Percentiles rank a stretch among this genome's conserved stretches.
These are phyloP conservation scores for Colletotrichum filicis DNA, from an alignment of 2,329 filamentous ascomycete genomes.

Conservation along the genomic window DNA sequence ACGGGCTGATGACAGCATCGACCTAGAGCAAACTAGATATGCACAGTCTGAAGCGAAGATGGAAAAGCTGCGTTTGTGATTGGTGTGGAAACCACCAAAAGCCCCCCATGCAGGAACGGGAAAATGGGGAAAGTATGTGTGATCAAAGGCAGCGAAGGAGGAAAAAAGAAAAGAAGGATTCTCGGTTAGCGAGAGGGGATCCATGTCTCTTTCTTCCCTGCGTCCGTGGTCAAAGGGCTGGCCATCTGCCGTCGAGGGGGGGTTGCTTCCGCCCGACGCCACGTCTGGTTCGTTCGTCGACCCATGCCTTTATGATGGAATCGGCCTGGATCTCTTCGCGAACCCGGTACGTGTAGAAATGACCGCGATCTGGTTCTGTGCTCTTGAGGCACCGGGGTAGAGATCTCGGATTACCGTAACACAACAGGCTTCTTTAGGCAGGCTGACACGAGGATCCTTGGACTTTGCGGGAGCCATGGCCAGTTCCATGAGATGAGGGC, in stretches of 20 bases:
- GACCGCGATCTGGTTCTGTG: not conserved
- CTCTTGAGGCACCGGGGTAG: not conserved
- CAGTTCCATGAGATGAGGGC: not conserved
- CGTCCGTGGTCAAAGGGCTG: not conserved
- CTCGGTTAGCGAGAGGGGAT: not conserved
- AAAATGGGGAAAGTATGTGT: not conserved
- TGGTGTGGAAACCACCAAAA: not conserved
- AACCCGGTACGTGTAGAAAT: not conserved
- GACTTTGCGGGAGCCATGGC: too few species aligned
- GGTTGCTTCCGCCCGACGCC: not conserved
- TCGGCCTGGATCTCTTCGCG: not conserved
- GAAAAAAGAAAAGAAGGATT: conserved; percentile 10
- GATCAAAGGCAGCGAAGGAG: not conserved
- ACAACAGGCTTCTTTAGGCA: not conserved
- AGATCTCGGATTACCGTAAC: not conserved
- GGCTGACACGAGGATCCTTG: not conserved
- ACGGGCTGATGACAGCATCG: not conserved
- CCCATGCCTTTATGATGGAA: not conserved
- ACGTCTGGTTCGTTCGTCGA: not conserved
- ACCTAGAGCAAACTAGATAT: not conserved
- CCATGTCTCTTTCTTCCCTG: not conserved
- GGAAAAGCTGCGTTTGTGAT: not conserved
- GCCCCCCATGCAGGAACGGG: not conserved
- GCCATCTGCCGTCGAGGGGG: not conserved
- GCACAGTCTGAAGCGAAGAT: not conserved